These are phyloP conservation scores for Castanea sativa DNA, from an alignment of 306 rosid species.

Conservation along the genomic window DNA sequence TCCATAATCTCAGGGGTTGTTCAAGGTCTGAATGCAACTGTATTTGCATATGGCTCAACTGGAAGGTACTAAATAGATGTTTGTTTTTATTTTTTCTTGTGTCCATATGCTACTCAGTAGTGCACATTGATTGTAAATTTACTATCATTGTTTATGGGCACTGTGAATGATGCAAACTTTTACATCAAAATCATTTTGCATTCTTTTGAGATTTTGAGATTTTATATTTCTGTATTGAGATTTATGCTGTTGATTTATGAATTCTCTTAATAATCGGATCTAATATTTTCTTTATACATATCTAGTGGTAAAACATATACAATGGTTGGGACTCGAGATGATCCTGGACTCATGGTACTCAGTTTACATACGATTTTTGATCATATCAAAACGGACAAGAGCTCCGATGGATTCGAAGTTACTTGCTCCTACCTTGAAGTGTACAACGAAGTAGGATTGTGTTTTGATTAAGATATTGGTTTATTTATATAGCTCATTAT, in stretches of 20 bases:
- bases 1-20: slow-evolving; percentile 52
- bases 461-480: neutral
- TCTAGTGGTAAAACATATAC: slow-evolving; percentile 64
- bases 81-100: neutral
- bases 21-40: slow-evolving; percentile 65
- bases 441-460: slow-evolving; percentile 45
- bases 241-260: slow-evolving; percentile 4
- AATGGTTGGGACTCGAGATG: slow-evolving; percentile 62
- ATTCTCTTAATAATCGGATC: neutral
- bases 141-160: neutral
- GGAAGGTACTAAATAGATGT: slow-evolving; percentile 46
- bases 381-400: slow-evolving; percentile 44
- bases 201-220: neutral
- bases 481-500: neutral
- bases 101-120: neutral
- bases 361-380: slow-evolving; percentile 56
- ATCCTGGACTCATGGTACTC: slow-evolving; percentile 74
- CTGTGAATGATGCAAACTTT: neutral
- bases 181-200: neutral
- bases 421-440: slow-evolving; percentile 70
- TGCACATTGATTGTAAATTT: neutral
- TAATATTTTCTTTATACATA: neutral
- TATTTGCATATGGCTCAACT: slow-evolving; percentile 65
- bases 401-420: slow-evolving; percentile 56
- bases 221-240: neutral